Evolutionary conservation across 441 rosid species (phyloP), one percentile per base, ranked within the genome.

Genomic region (Populus tomentosa): DNA sequence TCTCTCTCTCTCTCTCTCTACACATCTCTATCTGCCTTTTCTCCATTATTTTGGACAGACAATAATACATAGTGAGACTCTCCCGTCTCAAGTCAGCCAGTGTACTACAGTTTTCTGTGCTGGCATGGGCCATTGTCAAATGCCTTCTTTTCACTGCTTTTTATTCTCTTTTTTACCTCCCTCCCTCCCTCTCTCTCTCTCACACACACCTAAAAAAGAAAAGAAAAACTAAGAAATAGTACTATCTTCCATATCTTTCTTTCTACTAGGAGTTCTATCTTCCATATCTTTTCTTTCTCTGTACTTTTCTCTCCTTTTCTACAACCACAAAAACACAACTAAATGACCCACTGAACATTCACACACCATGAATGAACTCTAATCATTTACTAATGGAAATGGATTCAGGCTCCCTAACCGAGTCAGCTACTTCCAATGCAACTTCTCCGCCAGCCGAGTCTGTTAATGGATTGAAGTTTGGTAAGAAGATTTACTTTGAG

Each of bases 401-500:
- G 81, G 90, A 85, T 85, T 86, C 91, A 30, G 88, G 85, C 81
- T 86, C 86, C 28, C 74, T 87, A 66, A 76, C 85, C 1, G 86
- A 86, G 73, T 84, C 88, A 3, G 86, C 84, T 79, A 78, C 83
- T 70, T 77, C 82, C 68, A 71, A 71, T 28, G 26, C 80, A 0
- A 62, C 82, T 21, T 79, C 89, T 78, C 80, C 83, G 67, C 85
- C 81, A 38, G 79, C 79, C 5, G 88, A 84, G 67, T 83, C 87
- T 35, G 83, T 88, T 10, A 80, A 84, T 72, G 90, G 97, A 72
- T 86, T 92, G 76, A 90, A 87, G 80, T 90, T 93, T 82, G 95
- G 98, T 36, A 81, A 85, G 68, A 92, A 91, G 85, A 89, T 93
- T 78, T 93, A 93, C 82, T 93, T 91, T 62, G 92, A 89, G 83